Evolutionary conservation across 2,329 filamentous ascomycete genomes (phyloP), one percentile per base, ranked within the genome.

Genomic region (Xylariaceae sp.): DNA sequence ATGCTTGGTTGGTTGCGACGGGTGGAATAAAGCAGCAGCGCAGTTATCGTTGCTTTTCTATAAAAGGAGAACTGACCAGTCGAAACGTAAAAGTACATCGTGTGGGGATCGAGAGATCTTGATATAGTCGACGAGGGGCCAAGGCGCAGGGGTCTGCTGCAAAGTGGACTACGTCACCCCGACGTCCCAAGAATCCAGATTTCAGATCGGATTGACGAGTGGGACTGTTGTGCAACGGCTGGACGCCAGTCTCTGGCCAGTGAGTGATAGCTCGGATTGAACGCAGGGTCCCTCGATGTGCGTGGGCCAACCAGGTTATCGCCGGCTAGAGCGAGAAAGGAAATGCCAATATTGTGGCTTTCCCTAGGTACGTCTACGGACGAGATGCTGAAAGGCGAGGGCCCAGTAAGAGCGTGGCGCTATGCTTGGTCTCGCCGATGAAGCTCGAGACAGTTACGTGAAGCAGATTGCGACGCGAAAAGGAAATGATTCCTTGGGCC

Each of bases 81-180:
- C 38, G 64, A 63, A 51, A 60, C 56, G 53, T 66, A 65, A 50
- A 60, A 61, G 54, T 56, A 66, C 63, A 65, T 66, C 43, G 54
- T 42, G 55, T 33, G 53, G 57, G 60, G 45, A 51, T 34, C 22
- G 52, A 50, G 51, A 48, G 55, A 51, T 59, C 50, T 57, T 62
- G 53, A 59, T 60, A 63, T 60, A 60, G 48, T 45, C 43, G 39
- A 45, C 33, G 45, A 46, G 44, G 44, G 55, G 56, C 54, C 38
- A 42, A 39, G 48, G 42, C 33, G 18, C 36, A 50, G 39, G 33
- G 22, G 43, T 50, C 31, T 31, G 16, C 49, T 56, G 53, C 53
- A 42, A 42, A 40, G 49, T 46, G 33, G 49, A 50, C 49, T 59
- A 59, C 57, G 57, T 59, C 57, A 59, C 55, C 47, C 17, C 31